A percentile compares a stretch with the other conserved stretches of the same genome.
Conservation (phyloP, 2,329 filamentous ascomycete genomes). For the Exophiala lecanii-corni region DNA sequence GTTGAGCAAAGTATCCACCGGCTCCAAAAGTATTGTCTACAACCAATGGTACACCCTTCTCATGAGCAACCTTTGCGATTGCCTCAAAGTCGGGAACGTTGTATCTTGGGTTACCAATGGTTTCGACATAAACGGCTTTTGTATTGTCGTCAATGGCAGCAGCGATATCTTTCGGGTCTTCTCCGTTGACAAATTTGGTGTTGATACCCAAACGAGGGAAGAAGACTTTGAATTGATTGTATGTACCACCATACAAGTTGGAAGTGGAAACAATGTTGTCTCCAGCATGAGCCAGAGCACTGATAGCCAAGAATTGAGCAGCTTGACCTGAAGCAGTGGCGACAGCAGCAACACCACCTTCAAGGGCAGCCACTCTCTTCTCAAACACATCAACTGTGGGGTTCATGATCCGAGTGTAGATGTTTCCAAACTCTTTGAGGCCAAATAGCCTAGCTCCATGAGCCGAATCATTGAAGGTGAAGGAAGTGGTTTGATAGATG, state of each 20-base stretch:
- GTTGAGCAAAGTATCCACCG: constrained; percentile 76
- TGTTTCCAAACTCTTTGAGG: constrained; percentile 95
- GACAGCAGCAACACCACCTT: constrained; percentile 65
- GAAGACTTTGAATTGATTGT: constrained; percentile 89
- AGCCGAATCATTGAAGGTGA: constrained; percentile 89
- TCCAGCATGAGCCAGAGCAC: constrained; percentile 69
- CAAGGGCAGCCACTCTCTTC: constrained; percentile 53
- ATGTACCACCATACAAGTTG: constrained; percentile 85
- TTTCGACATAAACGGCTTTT: constrained; percentile 82
- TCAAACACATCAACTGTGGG: constrained; percentile 94
- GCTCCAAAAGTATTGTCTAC: constrained; percentile 90
- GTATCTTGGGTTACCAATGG: constrained; percentile 83
- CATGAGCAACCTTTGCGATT: constrained; percentile 72
- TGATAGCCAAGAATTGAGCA: constrained; percentile 81
- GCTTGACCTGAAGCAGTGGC: constrained; percentile 74
- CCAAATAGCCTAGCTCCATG: constrained; percentile 93
- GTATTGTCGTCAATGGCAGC: constrained; percentile 81
- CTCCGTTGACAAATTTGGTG: constrained; percentile 75
- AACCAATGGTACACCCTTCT: constrained; percentile 58
- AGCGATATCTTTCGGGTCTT: constrained; percentile 64
- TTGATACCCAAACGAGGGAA: constrained; percentile 73
- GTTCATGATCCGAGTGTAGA: constrained; percentile 96
- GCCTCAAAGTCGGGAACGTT: constrained; percentile 82
- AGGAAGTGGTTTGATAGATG: constrained; percentile 95
- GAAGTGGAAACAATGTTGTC: constrained; percentile 86